A percentile compares a stretch with the other conserved stretches of the same genome.
Conservation (phyloP, 2,329 filamentous ascomycete genomes). For the Apiospora kogelbergensis region DNA sequence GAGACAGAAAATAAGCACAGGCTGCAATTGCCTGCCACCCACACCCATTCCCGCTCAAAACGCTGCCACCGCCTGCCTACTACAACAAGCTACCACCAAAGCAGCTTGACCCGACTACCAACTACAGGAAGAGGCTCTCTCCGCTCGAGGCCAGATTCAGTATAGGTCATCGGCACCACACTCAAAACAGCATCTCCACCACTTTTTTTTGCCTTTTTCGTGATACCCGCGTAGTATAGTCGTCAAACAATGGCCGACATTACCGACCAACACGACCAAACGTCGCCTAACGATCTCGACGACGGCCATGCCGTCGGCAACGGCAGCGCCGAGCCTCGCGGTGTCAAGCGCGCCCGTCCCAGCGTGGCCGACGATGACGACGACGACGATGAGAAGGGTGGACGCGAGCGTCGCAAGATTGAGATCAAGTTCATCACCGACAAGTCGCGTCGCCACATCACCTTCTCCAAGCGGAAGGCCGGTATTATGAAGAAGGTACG, state of each 20-base stretch:
- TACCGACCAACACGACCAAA: slow-evolving; percentile 74
- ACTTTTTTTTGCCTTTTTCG: slow-evolving; percentile 53
- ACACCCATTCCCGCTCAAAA: not conserved
- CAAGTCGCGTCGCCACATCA: slow-evolving; percentile 98
- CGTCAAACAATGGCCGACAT: slow-evolving; percentile 70
- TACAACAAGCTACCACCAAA: slow-evolving; percentile 32
- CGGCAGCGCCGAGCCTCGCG: slow-evolving; percentile 72
- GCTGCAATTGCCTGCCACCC: slow-evolving; percentile 9
- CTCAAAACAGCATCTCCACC: slow-evolving; percentile 66
- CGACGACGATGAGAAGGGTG: slow-evolving; percentile 96
- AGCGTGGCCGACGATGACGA: slow-evolving; percentile 89
- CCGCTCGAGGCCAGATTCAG: slow-evolving; percentile 62
- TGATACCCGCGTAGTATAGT: slow-evolving; percentile 40
- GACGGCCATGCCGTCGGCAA: slow-evolving; percentile 72
- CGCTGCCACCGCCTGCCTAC: slow-evolving; percentile 16
- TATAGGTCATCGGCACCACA: slow-evolving; percentile 66
- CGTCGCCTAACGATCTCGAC: slow-evolving; percentile 72
- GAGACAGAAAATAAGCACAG: slow-evolving; percentile 8
- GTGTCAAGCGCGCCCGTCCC: slow-evolving; percentile 85
- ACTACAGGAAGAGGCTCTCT: slow-evolving; percentile 41
- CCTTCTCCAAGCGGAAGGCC: slow-evolving; percentile 99
- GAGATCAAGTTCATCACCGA: slow-evolving; percentile 99
- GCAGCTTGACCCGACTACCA: slow-evolving; percentile 36
- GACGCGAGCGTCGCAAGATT: slow-evolving; percentile 97
- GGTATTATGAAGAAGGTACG: slow-evolving; percentile 99